Evolutionary conservation across 495 filamentous ascomycete genomes (phyloP).

Genomic region (Barbatosphaeria neglecta): DNA sequence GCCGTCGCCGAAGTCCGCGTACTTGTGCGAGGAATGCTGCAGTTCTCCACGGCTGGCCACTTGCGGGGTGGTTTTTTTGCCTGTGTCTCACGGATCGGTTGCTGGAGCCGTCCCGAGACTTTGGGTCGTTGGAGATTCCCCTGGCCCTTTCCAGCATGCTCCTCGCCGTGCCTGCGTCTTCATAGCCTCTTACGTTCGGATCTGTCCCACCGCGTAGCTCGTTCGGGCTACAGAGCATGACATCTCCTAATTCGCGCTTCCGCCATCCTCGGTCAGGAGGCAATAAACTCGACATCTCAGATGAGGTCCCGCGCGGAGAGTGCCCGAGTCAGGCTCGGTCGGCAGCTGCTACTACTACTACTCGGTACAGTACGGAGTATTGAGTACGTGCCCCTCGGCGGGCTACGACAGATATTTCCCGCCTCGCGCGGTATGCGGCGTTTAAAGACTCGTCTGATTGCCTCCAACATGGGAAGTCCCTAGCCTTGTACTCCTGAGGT

Average conservation of each 20-base stretch:
- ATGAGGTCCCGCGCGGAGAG: too few relatives aligned
- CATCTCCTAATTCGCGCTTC: too few relatives aligned
- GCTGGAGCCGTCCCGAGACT: neutral
- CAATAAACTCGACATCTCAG: too few relatives aligned
- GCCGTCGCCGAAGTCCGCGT: too few relatives aligned
- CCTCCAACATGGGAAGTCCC: neutral
- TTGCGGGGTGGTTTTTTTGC: neutral
- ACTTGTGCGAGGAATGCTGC: too few relatives aligned
- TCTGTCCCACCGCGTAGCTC: neutral
- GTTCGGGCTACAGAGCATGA: too few relatives aligned
- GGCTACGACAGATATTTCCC: conserved; percentile 3
- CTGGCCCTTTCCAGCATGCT: too few relatives aligned
- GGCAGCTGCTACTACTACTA: neutral
- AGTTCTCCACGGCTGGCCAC: neutral
- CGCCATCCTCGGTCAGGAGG: too few relatives aligned
- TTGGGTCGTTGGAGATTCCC: neutral
- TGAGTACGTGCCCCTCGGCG: neutral
- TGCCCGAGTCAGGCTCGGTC: neutral
- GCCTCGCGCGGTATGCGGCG: conserved; percentile 8
- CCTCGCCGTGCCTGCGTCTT: neutral
- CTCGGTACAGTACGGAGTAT: too few relatives aligned
- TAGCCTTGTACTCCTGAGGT: neutral
- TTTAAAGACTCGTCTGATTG: conserved; percentile 3
- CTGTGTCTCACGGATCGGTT: neutral
- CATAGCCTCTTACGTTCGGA: too few relatives aligned